Conservation (phyloP, 345 rosid species). For the Erucastrum elatum region DNA sequence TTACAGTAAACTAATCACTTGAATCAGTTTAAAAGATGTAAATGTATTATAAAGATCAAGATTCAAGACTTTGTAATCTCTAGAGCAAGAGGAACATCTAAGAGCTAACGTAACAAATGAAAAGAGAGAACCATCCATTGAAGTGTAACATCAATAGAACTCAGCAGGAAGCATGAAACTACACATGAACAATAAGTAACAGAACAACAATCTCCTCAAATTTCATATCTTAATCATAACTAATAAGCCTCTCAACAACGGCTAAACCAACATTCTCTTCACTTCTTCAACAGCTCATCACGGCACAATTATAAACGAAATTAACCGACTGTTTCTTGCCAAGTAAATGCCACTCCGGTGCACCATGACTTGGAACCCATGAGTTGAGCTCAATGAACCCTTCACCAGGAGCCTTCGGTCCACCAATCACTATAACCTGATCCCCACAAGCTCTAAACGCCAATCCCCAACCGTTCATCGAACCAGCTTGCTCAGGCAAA, state of each 20-base stretch:
- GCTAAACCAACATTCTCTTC: background rate
- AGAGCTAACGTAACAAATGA: constrained; percentile 11
- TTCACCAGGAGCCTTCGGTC: constrained; percentile 50
- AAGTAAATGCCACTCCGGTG: constrained; percentile 63
- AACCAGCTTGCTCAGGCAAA: constrained; percentile 56
- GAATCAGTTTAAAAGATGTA: background rate
- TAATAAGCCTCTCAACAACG: constrained; percentile 20
- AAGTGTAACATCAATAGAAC: constrained; percentile 14
- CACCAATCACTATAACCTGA: constrained; percentile 58
- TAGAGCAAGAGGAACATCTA: constrained; percentile 13
- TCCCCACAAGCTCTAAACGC: constrained; percentile 85
- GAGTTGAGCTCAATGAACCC: constrained; percentile 65
- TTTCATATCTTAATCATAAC: constrained; percentile 1
- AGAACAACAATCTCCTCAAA: background rate
- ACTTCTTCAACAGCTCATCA: constrained; percentile 68
- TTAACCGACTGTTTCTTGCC: constrained; percentile 50
- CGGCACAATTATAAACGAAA: constrained; percentile 79
- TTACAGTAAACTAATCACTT: constrained; percentile 8
- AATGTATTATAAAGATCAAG: background rate
- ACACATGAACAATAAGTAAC: constrained; percentile 31
- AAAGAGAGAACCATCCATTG: constrained; percentile 21
- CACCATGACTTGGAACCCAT: constrained; percentile 67
- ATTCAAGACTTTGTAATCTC: background rate
- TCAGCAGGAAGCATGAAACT: constrained; percentile 23
- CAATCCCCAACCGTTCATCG: constrained; percentile 83